These are phyloP conservation scores for Agaricus sinodeliciosus DNA, from an alignment of 768 basidiomycete genomes.

Conservation along the genomic window DNA sequence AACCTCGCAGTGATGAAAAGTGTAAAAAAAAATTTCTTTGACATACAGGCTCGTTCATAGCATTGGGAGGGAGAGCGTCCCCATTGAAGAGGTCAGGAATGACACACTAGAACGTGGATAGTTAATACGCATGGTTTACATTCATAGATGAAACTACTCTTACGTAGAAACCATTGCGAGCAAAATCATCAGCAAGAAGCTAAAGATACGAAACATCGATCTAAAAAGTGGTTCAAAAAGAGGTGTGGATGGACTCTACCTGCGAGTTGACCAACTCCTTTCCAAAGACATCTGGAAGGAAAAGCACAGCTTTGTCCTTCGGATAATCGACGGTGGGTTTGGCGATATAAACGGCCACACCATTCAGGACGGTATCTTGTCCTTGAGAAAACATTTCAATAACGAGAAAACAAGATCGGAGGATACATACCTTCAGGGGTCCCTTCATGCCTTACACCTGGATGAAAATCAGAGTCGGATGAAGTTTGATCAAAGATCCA, in stretches of 20 bases:
- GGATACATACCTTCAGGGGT: constrained; percentile 30
- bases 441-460: constrained; percentile 48
- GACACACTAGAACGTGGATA: background rate
- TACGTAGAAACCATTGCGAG: constrained; percentile 39
- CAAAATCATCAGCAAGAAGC: constrained; percentile 38
- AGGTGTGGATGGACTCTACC: constrained; percentile 23
- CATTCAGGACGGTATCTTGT: constrained; percentile 34
- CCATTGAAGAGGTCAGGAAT: constrained; percentile 10
- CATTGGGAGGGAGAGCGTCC: constrained; percentile 8
- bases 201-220: constrained; percentile 9
- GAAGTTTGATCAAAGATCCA: background rate
- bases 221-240: background rate
- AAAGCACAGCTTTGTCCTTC: constrained; percentile 51
- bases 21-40: background rate
- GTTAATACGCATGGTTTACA: background rate
- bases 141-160: background rate
- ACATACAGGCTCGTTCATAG: constrained; percentile 2
- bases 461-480: background rate
- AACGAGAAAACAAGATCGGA: background rate
- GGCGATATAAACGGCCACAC: constrained; percentile 45
- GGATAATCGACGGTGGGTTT: constrained; percentile 44
- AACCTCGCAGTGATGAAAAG: no score
- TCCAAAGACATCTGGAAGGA: constrained; percentile 49
- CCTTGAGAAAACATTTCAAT: constrained; percentile 12
- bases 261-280: constrained; percentile 37